phyloP scores from a whole-genome alignment of 352 stramenopile genomes.

The Plasmopara muralis region DNA sequence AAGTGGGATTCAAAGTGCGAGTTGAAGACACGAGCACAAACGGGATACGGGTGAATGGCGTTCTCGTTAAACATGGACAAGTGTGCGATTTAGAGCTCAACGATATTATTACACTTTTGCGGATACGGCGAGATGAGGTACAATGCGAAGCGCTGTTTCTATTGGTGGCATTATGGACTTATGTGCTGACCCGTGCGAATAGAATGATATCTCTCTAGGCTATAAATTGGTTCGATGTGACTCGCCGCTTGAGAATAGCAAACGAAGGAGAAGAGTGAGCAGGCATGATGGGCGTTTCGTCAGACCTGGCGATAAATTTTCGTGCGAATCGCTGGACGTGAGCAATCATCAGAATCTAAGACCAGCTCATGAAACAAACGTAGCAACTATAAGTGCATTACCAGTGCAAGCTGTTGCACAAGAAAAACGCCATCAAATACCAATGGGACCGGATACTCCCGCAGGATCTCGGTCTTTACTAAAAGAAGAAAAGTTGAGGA shows the following conservation, averaged over 20 bases:
- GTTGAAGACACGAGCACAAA: constrained; percentile 74
- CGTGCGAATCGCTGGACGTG: constrained; percentile 13
- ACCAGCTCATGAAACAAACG: constrained; percentile 10
- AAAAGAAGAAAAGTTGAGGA: constrained; percentile 10
- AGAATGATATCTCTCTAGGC: constrained; percentile 42
- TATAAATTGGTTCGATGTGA: constrained; percentile 31
- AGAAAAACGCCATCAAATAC: constrained; percentile 21
- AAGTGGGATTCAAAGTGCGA: constrained; percentile 33
- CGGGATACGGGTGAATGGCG: constrained; percentile 52
- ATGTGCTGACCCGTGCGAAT: constrained; percentile 1
- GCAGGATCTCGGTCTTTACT: not conserved
- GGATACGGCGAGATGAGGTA: constrained; percentile 42
- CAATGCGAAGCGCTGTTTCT: not conserved
- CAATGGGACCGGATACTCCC: constrained; percentile 5
- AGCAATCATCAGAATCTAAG: constrained; percentile 17
- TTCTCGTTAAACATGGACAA: constrained; percentile 41
- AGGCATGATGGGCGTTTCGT: constrained; percentile 31
- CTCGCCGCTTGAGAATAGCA: constrained; percentile 5
- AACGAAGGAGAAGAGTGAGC: constrained; percentile 15
- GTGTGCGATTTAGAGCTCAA: constrained; percentile 37
- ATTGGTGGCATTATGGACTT: not conserved
- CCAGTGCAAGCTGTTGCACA: constrained; percentile 13
- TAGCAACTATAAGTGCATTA: not conserved
- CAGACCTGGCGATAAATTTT: constrained; percentile 27
- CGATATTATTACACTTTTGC: constrained; percentile 53